Percentiles rank a stretch among this genome's conserved stretches.
Conservation (phyloP, 495 filamentous ascomycete genomes). For the Penicillium odoratum region DNA sequence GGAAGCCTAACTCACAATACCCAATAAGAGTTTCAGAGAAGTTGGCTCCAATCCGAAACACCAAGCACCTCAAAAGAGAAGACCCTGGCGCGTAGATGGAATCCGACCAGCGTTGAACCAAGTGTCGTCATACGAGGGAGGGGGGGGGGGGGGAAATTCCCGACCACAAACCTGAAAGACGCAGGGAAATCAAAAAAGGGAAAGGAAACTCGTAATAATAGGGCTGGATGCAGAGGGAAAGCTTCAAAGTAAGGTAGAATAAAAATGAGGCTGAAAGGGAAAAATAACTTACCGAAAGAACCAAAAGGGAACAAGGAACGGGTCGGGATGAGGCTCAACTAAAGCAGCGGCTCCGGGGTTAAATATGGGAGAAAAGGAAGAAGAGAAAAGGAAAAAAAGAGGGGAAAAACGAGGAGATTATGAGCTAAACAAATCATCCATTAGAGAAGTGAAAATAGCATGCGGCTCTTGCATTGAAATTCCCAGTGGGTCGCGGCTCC, state of each 20-base stretch:
- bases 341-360: conserved; percentile 1
- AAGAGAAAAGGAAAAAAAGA: conserved; percentile 7
- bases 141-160: not conserved
- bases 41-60: not conserved
- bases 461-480: not conserved
- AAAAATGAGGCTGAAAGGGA: conserved; percentile 2
- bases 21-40: not conserved
- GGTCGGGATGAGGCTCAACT: conserved; percentile 9
- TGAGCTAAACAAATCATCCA: conserved; percentile 1
- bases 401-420: not conserved
- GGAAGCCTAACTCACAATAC: not conserved
- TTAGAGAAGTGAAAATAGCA: not conserved
- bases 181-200: not conserved
- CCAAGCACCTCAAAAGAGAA: not conserved
- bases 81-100: not conserved
- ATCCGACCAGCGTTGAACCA: not conserved
- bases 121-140: not conserved
- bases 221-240: not conserved
- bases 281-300: not conserved
- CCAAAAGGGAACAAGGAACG: not conserved
- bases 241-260: not conserved
- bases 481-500: not conserved
- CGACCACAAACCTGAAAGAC: not conserved
- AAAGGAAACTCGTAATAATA: not conserved
- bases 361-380: conserved; percentile 1